A percentile compares a stretch with the other conserved stretches of the same genome.
Conservation (phyloP, 179 eudicot genomes). For the Camellia oleifera region DNA sequence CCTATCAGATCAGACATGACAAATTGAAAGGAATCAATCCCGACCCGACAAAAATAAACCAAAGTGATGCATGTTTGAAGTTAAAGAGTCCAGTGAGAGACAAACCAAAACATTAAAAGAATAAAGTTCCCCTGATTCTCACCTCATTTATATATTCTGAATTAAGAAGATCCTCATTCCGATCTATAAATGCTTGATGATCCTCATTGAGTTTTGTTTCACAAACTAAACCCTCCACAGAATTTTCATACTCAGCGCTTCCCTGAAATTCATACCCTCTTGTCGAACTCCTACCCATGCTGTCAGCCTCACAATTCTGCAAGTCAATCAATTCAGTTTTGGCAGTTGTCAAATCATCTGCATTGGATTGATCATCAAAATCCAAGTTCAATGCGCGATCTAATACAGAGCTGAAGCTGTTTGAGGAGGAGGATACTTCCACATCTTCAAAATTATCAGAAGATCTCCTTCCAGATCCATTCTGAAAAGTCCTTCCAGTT, state of each 20-base stretch:
- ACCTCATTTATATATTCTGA: slow-evolving; percentile 13
- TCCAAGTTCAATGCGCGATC: slow-evolving; percentile 31
- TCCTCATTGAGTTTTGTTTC: slow-evolving; percentile 9
- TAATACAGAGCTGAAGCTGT: slow-evolving; percentile 34
- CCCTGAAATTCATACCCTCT: slow-evolving; percentile 4
- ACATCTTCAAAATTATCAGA: slow-evolving; percentile 31
- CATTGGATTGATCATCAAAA: slow-evolving; percentile 27
- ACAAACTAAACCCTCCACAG: slow-evolving; percentile 1
- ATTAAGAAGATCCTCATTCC: background rate
- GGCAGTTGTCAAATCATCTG: slow-evolving; percentile 21
- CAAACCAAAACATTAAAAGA: background rate
- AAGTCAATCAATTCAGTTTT: slow-evolving; percentile 1
- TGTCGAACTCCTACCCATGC: background rate
- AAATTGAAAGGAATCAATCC: background rate
- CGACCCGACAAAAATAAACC: background rate
- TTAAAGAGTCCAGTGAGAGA: background rate
- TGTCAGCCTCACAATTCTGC: slow-evolving; percentile 17
- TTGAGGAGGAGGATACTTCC: slow-evolving; percentile 39
- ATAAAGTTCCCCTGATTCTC: background rate
- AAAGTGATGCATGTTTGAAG: background rate
- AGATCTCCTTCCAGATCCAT: slow-evolving; percentile 29
- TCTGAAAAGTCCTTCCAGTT: slow-evolving; percentile 13
- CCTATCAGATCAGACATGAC: slow-evolving; percentile 21
- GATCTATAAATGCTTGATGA: background rate
- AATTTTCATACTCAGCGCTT: background rate